phyloP scores from a whole-genome alignment of 495 filamentous ascomycete genomes.

The Apiosordaria backusii region DNA sequence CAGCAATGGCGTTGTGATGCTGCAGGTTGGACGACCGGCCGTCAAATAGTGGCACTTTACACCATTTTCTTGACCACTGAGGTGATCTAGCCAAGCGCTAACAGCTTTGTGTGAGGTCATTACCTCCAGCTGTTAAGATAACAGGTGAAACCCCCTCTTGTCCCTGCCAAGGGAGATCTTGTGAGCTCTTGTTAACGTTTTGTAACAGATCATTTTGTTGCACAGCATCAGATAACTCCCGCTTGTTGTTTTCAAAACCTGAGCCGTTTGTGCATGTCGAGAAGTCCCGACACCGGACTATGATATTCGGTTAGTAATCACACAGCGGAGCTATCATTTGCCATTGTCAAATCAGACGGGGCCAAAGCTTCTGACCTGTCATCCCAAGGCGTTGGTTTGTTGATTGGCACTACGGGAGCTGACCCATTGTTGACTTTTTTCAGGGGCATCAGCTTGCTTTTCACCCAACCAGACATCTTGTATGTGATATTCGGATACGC shows the following conservation, averaged over 20 bases:
- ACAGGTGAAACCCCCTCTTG: not conserved
- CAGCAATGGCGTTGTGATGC: not conserved
- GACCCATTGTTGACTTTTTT: not conserved
- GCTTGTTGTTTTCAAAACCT: not conserved
- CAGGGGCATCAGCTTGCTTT: not conserved
- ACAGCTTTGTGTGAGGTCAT: not conserved
- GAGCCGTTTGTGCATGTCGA: not conserved
- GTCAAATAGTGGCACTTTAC: not conserved
- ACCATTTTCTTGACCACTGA: not conserved
- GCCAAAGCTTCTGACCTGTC: not conserved
- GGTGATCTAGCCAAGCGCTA: not conserved
- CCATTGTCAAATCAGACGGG: not conserved
- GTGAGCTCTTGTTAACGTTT: not conserved
- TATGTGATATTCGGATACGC: not conserved
- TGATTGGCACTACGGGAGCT: not conserved
- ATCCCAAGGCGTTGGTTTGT: not conserved
- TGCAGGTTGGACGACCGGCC: not conserved
- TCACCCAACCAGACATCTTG: not conserved
- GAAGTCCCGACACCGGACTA: not conserved
- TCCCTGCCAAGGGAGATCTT: not conserved
- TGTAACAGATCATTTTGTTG: not conserved
- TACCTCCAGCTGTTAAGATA: not conserved
- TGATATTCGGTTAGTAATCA: not conserved
- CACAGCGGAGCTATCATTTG: not conserved
- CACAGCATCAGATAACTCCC: not conserved